These are phyloP conservation scores for Myriosclerotinia scirpicola DNA, from an alignment of 2,329 filamentous ascomycete species.

Conservation along the genomic window DNA sequence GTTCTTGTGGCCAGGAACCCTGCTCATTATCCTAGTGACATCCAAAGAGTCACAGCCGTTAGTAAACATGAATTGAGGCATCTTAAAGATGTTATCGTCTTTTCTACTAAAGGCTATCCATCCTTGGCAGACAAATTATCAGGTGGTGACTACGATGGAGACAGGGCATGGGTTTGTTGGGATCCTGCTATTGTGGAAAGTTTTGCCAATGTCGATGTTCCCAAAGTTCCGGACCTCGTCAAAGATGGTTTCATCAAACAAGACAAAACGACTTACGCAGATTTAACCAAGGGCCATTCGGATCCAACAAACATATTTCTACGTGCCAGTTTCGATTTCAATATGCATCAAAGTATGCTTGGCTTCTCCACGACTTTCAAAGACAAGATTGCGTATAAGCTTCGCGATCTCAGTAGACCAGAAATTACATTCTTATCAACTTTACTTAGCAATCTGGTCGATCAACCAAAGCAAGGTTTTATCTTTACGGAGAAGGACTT, in stretches of 20 bases:
- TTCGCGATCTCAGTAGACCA: slow-evolving; percentile 49
- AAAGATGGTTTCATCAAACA: slow-evolving; percentile 52
- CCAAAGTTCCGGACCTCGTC: slow-evolving; percentile 48
- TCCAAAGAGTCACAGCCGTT: slow-evolving; percentile 65
- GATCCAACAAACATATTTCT: slow-evolving; percentile 48
- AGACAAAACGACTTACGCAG: slow-evolving; percentile 44
- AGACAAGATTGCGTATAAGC: slow-evolving; percentile 61
- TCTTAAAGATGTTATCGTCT: slow-evolving; percentile 78
- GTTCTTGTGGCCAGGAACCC: slow-evolving; percentile 69
- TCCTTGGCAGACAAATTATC: slow-evolving; percentile 70
- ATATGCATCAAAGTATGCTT: slow-evolving; percentile 56
- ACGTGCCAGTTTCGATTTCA: slow-evolving; percentile 56
- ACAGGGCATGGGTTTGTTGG: slow-evolving; percentile 77
- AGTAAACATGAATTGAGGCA: slow-evolving; percentile 60
- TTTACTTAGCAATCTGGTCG: slow-evolving; percentile 55
- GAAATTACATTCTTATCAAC: slow-evolving; percentile 52
- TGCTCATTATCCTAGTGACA: slow-evolving; percentile 67
- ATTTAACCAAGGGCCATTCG: slow-evolving; percentile 25
- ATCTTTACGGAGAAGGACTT: slow-evolving; percentile 49
- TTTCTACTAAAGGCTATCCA: slow-evolving; percentile 60
- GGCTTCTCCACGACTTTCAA: slow-evolving; percentile 65
- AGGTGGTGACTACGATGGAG: slow-evolving; percentile 80
- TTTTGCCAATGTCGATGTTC: slow-evolving; percentile 62
- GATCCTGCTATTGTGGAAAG: slow-evolving; percentile 62
- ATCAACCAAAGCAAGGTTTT: slow-evolving; percentile 57